Evolutionary conservation across 2,329 filamentous ascomycete genomes (phyloP), one percentile per base, ranked within the genome.

Genomic region (Pyrenophora tritici-repentis): DNA sequence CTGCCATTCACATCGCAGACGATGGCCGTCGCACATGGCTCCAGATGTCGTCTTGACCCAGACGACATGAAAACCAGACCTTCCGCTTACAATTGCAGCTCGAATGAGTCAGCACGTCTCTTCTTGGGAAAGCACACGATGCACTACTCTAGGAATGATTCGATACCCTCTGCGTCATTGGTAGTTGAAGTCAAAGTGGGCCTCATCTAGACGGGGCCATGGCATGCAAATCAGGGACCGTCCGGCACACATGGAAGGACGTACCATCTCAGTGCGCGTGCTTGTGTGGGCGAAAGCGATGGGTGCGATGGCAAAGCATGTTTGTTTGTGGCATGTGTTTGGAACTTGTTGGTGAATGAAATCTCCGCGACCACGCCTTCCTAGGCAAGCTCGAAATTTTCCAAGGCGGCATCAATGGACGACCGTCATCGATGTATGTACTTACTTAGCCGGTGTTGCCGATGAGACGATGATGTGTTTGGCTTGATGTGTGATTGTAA

Each of bases 391-490:
- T 37, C 4, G 17, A 13, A 22, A 5, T 17, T 37, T n/a, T 24
- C 6, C 35, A 20, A 29, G 35, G 17, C 35, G 13, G 35, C 35
- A 37, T 20, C 9, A 2, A 12, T 37, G 8, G 2, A 22, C 29
- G 13, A 9, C 22, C 16, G 22, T 12, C 37, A 40, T 24, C n/a
- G n/a, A 36, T 18, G 17, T 42, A n/a, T n/a, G n/a, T n/a, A n/a
- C n/a, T n/a, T n/a, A n/a, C n/a, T n/a, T n/a, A 22, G 29, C 10
- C 12, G 29, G 43, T n/a, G 24, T 38, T 17, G 6, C 34, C 26
- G 13, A 20, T 42, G 38, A 33, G 44, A 48, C 38, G 38, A 32
- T 24, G 33, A 39, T 18, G 34, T 37, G 49, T 48, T 48, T 48
- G 49, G 38, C 45, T 31, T 40, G 17, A 33, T 42, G 20, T 34